These are phyloP conservation scores for Ceratocystis destructans DNA, from an alignment of 2,329 filamentous ascomycete genomes.

Conservation along the genomic window DNA sequence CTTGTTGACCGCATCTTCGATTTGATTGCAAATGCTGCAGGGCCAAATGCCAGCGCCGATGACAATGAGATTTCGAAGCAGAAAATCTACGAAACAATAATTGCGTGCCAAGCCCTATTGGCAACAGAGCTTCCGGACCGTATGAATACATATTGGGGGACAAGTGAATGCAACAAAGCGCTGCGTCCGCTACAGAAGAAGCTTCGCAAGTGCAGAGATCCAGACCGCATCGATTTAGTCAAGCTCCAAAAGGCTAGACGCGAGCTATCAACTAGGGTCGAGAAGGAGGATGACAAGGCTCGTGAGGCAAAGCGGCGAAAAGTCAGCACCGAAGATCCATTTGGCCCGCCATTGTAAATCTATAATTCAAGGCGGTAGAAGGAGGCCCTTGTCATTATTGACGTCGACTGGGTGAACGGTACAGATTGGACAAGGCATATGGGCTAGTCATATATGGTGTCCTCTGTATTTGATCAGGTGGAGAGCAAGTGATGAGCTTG, in stretches of 20 bases:
- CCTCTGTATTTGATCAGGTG: neutral
- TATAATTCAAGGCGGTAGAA: neutral
- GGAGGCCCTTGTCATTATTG: neutral
- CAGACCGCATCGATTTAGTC: slow-evolving; percentile 58
- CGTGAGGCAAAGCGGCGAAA: slow-evolving; percentile 36
- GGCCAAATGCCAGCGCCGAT: slow-evolving; percentile 24
- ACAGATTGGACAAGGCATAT: neutral
- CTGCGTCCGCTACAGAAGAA: slow-evolving; percentile 52
- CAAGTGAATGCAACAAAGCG: slow-evolving; percentile 34
- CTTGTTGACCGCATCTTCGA: slow-evolving; percentile 33
- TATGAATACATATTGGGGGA: slow-evolving; percentile 40
- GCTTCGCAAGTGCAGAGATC: slow-evolving; percentile 59
- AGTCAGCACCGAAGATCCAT: slow-evolving; percentile 34
- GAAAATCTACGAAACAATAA: slow-evolving; percentile 37
- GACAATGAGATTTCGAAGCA: slow-evolving; percentile 28
- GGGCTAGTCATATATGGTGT: neutral
- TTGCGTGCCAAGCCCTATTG: slow-evolving; percentile 40
- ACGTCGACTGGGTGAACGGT: neutral
- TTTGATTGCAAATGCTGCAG: slow-evolving; percentile 23
- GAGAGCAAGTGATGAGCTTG: neutral
- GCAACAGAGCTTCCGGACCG: slow-evolving; percentile 44
- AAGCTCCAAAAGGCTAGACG: slow-evolving; percentile 52
- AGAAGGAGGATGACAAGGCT: slow-evolving; percentile 29
- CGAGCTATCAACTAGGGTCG: slow-evolving; percentile 35
- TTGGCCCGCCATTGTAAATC: slow-evolving; percentile 31